Percentiles rank a stretch among this genome's conserved stretches.
Conservation (phyloP, 2,329 filamentous ascomycete genomes). For the Pseudopyricularia cyperi region DNA sequence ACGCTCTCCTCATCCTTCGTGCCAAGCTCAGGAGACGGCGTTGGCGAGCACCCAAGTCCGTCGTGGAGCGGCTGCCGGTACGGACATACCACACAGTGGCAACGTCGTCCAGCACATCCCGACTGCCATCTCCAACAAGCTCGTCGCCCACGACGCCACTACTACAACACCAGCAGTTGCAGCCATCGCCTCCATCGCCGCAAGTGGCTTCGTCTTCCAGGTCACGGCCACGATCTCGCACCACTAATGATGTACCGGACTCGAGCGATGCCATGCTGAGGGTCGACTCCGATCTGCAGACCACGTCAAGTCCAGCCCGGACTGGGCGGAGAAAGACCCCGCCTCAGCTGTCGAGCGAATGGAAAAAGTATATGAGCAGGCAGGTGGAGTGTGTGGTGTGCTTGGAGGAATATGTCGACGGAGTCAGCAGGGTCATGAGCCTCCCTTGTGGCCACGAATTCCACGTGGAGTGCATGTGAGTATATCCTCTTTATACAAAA, state of each 20-base stretch:
- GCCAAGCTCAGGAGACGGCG: constrained; percentile 78
- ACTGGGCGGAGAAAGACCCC: constrained; percentile 33
- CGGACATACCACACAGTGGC: constrained; percentile 85
- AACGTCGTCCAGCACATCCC: constrained; percentile 41
- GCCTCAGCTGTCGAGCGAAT: constrained; percentile 33
- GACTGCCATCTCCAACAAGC: constrained; percentile 49
- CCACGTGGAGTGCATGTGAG: constrained; percentile 96
- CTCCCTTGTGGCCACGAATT: constrained; percentile 96
- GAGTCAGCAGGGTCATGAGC: constrained; percentile 91
- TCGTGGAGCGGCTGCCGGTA: constrained; percentile 89
- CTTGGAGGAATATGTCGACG: constrained; percentile 90
- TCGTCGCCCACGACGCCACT: constrained; percentile 70
- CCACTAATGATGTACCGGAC: constrained; percentile 47
- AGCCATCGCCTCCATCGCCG: neutral
- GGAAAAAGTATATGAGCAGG: constrained; percentile 54
- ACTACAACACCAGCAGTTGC: constrained; percentile 39
- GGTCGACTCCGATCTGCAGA: constrained; percentile 26
- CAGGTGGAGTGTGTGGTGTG: constrained; percentile 91
- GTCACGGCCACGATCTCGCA: constrained; percentile 50
- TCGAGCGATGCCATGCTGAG: constrained; percentile 28
- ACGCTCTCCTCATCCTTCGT: constrained; percentile 73
- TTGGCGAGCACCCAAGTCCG: constrained; percentile 95
- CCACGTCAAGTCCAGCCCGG: constrained; percentile 20
- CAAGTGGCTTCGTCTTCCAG: constrained; percentile 14
- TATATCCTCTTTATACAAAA: constrained; percentile 15